A percentile compares a stretch with the other conserved stretches of the same genome.
Evolutionary conservation across 2,329 filamentous ascomycete genomes (phyloP).

Genomic region (Alternaria brassicae): DNA sequence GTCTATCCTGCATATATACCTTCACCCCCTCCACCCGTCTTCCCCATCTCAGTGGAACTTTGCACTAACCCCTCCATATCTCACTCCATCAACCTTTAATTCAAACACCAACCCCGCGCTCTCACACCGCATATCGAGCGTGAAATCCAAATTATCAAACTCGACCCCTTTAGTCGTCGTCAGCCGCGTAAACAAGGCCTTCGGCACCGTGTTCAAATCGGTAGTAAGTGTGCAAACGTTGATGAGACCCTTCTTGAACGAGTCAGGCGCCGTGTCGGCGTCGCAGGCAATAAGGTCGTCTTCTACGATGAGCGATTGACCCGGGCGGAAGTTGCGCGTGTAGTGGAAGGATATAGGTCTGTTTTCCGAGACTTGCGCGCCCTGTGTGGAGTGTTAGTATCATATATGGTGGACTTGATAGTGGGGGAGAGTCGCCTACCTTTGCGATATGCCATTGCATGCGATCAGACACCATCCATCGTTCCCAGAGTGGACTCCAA

Average conservation of each 20-base stretch:
- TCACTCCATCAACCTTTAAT: conserved; percentile 77
- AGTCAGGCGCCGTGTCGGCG: conserved; percentile 68
- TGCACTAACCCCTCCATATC: conserved; percentile 78
- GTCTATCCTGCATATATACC: not conserved
- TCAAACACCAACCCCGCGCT: conserved; percentile 79
- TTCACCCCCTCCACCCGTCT: not conserved
- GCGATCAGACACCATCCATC: conserved; percentile 82
- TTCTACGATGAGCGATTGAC: conserved; percentile 77
- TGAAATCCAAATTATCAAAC: conserved; percentile 83
- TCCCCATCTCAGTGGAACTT: conserved; percentile 72
- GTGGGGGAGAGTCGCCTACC: conserved; percentile 51
- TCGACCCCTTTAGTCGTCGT: conserved; percentile 81
- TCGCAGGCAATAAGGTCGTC: conserved; percentile 82
- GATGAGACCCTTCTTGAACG: conserved; percentile 61
- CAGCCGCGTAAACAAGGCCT: conserved; percentile 74
- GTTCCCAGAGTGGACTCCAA: conserved; percentile 80
- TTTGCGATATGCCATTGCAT: conserved; percentile 89
- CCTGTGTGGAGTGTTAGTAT: conserved; percentile 54
- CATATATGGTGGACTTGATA: not conserved
- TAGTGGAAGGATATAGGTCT: conserved; percentile 83
- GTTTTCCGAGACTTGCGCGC: conserved; percentile 75
- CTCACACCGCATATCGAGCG: conserved; percentile 82
- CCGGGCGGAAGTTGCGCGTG: conserved; percentile 81
- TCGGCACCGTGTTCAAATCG: conserved; percentile 76
- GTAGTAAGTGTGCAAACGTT: conserved; percentile 83